Base-by-base conservation (phyloP, 495 filamentous ascomycete species). In the Evernia prunastri region DNA sequence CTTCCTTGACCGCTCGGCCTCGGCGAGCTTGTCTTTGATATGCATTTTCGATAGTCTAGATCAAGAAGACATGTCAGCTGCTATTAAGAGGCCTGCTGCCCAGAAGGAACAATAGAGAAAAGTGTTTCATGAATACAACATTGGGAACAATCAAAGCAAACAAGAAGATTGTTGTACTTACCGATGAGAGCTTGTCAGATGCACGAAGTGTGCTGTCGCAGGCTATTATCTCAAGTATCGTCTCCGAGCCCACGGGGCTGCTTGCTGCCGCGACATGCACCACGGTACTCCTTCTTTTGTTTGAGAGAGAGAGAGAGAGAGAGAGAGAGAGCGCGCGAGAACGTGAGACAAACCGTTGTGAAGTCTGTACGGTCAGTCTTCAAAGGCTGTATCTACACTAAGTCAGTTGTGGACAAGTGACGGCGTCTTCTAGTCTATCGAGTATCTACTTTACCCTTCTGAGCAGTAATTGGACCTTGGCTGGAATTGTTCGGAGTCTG, bases 11-110 rank as follows among this genome's bases (percentile, higher is more conserved):
- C 80, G 79, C 70, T 90, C 82, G 78, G 90, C 88, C 70, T 93
- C 89, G 66, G 88, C 83, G 67, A 99, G 81, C 82, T 96, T 97
- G 66, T 95, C 88, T 61, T 84, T 88, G 81, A 99, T 92, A 80
- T 97, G 95, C 86, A 89, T 89, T 54, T 39, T 67, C 62, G 13
- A 59, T 39, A 13, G 40, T 37, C 35, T 39, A 15, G 37, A 23
- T 58, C 27, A 6, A 31, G n/a, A 7, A 15, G 23, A 57, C 15
- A 27, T 27, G 35, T 33, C 33, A 59, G 29, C 9, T 49, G 42
- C 37, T 31, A 57, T n/a, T 45, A 37, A 18, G 25, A 42, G 25
- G 31, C 20, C 17, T 1, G 51, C 20, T 18, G 27, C 27, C 27
- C 17, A 54, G 29, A 33, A 33, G 27, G 0, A 20, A 9, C 3